Conservation (phyloP, 2,329 filamentous ascomycete species). For the Talaromyces pinophilus region DNA sequence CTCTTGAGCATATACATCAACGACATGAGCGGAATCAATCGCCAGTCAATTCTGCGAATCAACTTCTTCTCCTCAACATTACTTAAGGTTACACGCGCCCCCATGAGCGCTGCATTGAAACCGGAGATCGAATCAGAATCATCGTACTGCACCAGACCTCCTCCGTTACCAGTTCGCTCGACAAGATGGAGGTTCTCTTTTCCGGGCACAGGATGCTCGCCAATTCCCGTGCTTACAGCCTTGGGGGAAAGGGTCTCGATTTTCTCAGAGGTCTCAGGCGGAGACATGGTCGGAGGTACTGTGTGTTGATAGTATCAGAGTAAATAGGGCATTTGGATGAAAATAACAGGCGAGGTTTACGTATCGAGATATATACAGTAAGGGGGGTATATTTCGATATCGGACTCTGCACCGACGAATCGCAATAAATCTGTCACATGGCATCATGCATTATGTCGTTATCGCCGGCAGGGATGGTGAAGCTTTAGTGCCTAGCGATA, state of each 20-base stretch:
- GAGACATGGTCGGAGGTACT: background rate
- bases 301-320: background rate
- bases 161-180: background rate
- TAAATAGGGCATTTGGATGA: background rate
- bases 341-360: background rate
- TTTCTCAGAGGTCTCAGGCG: background rate
- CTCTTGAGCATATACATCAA: slow-evolving; percentile 27
- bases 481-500: background rate
- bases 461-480: background rate
- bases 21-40: slow-evolving; percentile 44
- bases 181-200: background rate
- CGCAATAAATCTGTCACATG: background rate
- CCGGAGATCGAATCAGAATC: background rate
- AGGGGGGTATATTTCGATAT: background rate
- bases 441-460: background rate
- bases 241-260: background rate
- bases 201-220: background rate
- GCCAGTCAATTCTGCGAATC: slow-evolving; percentile 47
- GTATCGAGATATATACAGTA: background rate
- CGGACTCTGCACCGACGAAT: background rate
- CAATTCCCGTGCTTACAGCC: background rate
- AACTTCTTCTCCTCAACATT: slow-evolving; percentile 48
- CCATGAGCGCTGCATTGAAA: background rate
- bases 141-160: background rate
- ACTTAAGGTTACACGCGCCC: background rate